phyloP scores from a whole-genome alignment of 768 basidiomycete genomes.

The Kwoniella heveanensis region DNA sequence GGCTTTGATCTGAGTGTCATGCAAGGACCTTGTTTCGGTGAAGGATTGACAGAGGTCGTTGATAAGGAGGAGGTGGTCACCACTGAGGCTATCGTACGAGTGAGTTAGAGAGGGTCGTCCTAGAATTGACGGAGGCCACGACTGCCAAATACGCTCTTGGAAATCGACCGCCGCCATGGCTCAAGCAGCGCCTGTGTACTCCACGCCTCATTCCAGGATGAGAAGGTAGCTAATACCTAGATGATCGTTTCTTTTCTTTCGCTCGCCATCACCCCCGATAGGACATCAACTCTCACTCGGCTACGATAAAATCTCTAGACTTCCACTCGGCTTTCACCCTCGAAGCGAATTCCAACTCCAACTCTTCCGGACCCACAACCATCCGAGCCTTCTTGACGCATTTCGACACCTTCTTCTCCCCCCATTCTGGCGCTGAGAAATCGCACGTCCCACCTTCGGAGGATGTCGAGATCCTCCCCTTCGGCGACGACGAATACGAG shows the following conservation, averaged over 20 bases:
- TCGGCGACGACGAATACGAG: conserved; percentile 44
- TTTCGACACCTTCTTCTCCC: conserved; percentile 91
- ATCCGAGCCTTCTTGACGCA: conserved; percentile 71
- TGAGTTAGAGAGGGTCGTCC: too few relatives aligned
- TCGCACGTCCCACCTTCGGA: conserved; percentile 51
- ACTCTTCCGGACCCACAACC: conserved; percentile 39
- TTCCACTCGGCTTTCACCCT: conserved; percentile 78
- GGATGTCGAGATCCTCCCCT: conserved; percentile 60
- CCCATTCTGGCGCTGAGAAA: conserved; percentile 60
- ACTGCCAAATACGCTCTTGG: too few relatives aligned
- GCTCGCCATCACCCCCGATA: conserved; percentile 48
- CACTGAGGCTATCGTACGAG: conserved; percentile 87
- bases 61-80: conserved; percentile 89
- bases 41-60: conserved; percentile 84
- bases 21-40: conserved; percentile 71
- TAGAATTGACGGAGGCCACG: too few relatives aligned
- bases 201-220: background rate
- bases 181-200: too few relatives aligned
- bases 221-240: background rate
- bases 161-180: too few relatives aligned
- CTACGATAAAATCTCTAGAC: conserved; percentile 72
- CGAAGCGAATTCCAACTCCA: conserved; percentile 51
- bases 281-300: conserved; percentile 73
- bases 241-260: conserved; percentile 3
- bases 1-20: conserved; percentile 88